These are phyloP conservation scores for Skeletonema grethae DNA, from an alignment of 108 stramenopile genomes.

Conservation along the genomic window DNA sequence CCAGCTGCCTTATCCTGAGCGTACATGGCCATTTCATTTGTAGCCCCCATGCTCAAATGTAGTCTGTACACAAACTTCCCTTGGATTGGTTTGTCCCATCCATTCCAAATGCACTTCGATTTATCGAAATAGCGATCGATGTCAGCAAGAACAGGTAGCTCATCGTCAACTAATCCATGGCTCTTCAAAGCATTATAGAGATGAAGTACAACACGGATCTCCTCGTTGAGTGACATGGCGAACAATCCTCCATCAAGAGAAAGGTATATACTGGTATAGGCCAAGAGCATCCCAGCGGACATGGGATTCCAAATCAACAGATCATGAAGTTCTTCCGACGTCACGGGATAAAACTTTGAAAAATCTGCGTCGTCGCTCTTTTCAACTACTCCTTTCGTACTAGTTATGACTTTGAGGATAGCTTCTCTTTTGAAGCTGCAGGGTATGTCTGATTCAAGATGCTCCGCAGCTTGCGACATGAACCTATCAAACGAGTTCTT, in stretches of 20 bases:
- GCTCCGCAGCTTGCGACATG: conserved; percentile 2
- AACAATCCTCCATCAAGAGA: neutral
- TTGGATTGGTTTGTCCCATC: neutral
- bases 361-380: neutral
- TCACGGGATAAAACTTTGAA: neutral
- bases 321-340: neutral
- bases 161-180: conserved; percentile 4
- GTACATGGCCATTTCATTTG: conserved; percentile 5
- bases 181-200: neutral
- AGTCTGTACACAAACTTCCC: conserved; percentile 5
- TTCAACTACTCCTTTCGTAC: neutral
- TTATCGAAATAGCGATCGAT: conserved; percentile 7
- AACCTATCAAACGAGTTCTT: conserved; percentile 1
- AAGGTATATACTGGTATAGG: neutral
- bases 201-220: neutral
- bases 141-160: conserved; percentile 2
- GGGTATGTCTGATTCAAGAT: neutral
- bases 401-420: neutral
- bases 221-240: neutral
- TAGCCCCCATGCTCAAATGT: neutral
- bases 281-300: conserved; percentile 3
- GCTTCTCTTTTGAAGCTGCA: neutral
- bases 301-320: conserved; percentile 6
- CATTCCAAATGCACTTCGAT: conserved; percentile 2
- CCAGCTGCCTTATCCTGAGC: conserved; percentile 2